phyloP scores from a whole-genome alignment of 2,329 filamentous ascomycete species.

The Fusarium sp. region DNA sequence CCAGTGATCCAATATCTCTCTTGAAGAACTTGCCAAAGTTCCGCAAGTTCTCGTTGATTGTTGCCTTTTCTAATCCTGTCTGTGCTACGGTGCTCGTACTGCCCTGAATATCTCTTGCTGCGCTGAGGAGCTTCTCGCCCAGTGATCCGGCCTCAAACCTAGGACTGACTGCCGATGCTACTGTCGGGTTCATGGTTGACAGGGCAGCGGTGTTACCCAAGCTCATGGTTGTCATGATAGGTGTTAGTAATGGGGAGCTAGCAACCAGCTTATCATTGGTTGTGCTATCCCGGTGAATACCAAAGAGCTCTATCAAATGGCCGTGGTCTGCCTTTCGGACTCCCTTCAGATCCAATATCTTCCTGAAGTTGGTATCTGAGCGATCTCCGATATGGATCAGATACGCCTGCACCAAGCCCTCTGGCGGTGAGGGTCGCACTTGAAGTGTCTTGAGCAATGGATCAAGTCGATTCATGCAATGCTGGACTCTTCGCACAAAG shows the following conservation, averaged over 20 bases:
- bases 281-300: constrained; percentile 81
- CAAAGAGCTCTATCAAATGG: constrained; percentile 87
- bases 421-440: constrained; percentile 89
- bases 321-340: constrained; percentile 86
- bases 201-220: constrained; percentile 53
- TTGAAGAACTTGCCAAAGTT: constrained; percentile 98
- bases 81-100: constrained; percentile 51
- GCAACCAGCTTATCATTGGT: constrained; percentile 76
- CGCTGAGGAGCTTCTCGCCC: constrained; percentile 88
- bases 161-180: constrained; percentile 55
- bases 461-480: constrained; percentile 87
- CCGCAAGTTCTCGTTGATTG: constrained; percentile 92
- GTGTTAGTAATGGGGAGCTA: constrained; percentile 77
- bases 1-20: constrained; percentile 83
- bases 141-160: constrained; percentile 85
- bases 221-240: constrained; percentile 65
- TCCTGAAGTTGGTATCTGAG: constrained; percentile 94
- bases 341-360: constrained; percentile 95
- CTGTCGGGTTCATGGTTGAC: constrained; percentile 58
- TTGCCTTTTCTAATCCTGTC: constrained; percentile 68
- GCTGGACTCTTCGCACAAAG: constrained; percentile 88
- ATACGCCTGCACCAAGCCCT: constrained; percentile 96
- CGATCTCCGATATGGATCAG: constrained; percentile 96
- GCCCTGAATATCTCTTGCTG: constrained; percentile 82
- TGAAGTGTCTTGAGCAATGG: constrained; percentile 96